Evolutionary conservation across 805 yeast species (phyloP).

Genomic region (Hanseniaspora guilliermondii): DNA sequence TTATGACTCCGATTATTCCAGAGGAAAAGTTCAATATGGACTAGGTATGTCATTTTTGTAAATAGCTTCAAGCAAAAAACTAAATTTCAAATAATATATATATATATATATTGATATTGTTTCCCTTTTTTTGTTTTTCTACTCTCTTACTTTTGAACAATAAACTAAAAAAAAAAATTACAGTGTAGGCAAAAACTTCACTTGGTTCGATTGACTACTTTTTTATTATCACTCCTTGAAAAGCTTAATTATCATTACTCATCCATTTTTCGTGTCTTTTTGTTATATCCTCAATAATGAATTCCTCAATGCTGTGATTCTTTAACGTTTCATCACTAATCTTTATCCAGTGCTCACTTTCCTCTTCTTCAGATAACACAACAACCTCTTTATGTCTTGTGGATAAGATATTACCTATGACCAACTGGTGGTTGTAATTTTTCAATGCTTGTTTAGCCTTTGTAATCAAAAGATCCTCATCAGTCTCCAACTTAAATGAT

Average conservation of each 20-base stretch:
- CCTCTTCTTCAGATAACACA: conserved; percentile 39
- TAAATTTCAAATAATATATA: background rate
- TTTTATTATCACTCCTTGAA: background rate
- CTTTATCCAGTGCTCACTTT: conserved; percentile 35
- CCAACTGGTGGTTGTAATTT: conserved; percentile 83
- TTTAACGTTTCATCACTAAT: conserved; percentile 32
- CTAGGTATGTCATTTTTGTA: conserved; percentile 48
- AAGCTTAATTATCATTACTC: conserved; percentile 18
- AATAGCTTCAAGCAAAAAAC: conserved; percentile 11
- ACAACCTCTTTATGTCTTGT: conserved; percentile 81
- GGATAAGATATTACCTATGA: conserved; percentile 84
- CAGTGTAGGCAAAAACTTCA: no score
- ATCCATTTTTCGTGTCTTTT: conserved; percentile 56
- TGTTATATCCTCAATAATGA: conserved; percentile 69
- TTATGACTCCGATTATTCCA: conserved; percentile 36
- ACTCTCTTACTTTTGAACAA: no score
- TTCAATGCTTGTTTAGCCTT: conserved; percentile 72
- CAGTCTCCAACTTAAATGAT: conserved; percentile 90
- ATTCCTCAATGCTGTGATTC: conserved; percentile 47
- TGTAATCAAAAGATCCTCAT: conserved; percentile 48
- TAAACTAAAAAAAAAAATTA: no score
- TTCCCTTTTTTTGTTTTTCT: background rate
- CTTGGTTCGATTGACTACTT: no score
- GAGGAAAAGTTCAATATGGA: conserved; percentile 60
- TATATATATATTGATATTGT: no score